These are phyloP conservation scores for Botrytis pseudocinerea DNA, from an alignment of 2,329 filamentous ascomycete species.

Conservation along the genomic window DNA sequence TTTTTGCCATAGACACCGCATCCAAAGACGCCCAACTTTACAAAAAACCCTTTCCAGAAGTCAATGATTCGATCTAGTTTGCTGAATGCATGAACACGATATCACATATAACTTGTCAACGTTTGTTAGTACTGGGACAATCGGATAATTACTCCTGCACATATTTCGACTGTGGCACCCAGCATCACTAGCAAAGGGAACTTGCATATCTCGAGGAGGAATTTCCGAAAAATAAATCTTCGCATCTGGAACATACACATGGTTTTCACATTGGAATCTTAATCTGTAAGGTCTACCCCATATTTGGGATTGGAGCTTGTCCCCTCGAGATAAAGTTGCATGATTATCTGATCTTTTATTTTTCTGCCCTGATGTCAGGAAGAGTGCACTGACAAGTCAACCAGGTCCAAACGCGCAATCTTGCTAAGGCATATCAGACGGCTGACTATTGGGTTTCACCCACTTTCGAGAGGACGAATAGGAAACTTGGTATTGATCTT, in stretches of 20 bases:
- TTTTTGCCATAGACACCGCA: neutral
- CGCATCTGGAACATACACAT: slow-evolving; percentile 14
- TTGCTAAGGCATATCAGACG: slow-evolving; percentile 37
- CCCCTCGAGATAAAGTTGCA: neutral
- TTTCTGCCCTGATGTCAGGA: slow-evolving; percentile 16
- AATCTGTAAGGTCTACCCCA: slow-evolving; percentile 24
- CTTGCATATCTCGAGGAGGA: slow-evolving; percentile 29
- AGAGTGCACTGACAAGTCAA: slow-evolving; percentile 33
- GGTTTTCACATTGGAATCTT: slow-evolving; percentile 17
- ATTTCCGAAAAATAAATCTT: slow-evolving; percentile 10
- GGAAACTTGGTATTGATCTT: neutral
- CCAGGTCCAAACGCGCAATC: slow-evolving; percentile 29
- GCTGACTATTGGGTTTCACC: slow-evolving; percentile 38
- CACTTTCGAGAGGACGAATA: slow-evolving; percentile 9
- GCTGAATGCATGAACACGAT: slow-evolving; percentile 21
- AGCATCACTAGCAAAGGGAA: slow-evolving; percentile 25
- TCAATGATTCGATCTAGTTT: slow-evolving; percentile 4
- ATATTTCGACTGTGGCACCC: slow-evolving; percentile 26
- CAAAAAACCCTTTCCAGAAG: neutral
- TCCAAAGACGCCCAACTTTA: neutral
- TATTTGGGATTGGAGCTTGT: slow-evolving; percentile 3
- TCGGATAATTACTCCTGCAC: slow-evolving; percentile 31
- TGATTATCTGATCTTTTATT: slow-evolving; percentile 22
- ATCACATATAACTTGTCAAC: slow-evolving; percentile 28
- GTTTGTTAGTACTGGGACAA: slow-evolving; percentile 31